These are phyloP conservation scores for Moesziomyces sp. DNA, from an alignment of 1,284 basidiomycete species.

Conservation along the genomic window DNA sequence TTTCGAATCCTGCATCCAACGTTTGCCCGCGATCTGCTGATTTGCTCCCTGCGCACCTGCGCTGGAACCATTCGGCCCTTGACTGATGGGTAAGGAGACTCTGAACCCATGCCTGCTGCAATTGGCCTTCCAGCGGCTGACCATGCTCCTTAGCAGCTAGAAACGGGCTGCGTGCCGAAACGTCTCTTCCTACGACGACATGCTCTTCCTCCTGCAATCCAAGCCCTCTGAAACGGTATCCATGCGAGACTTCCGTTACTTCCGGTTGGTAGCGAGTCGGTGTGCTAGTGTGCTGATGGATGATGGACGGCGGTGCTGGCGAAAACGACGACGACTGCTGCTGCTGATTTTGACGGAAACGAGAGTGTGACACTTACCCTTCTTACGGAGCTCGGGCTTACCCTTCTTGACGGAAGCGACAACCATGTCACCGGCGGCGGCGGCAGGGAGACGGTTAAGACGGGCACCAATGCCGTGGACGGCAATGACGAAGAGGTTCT, in stretches of 20 bases:
- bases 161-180: no score
- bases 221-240: background rate
- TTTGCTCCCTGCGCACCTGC: no score
- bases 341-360: conserved; percentile 5
- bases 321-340: background rate
- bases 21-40: no score
- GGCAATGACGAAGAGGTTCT: conserved; percentile 91
- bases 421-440: conserved; percentile 98
- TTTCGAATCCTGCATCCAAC: no score
- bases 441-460: conserved; percentile 96
- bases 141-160: no score
- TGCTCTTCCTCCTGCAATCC: no score
- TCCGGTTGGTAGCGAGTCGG: background rate
- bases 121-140: no score
- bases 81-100: no score
- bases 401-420: conserved; percentile 99
- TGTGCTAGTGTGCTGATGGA: background rate
- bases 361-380: conserved; percentile 76
- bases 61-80: no score
- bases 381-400: conserved; percentile 99
- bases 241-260: background rate
- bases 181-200: no score
- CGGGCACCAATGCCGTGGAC: conserved; percentile 93
- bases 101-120: no score
- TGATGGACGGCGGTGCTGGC: conserved; percentile 3